Conservation (phyloP, 352 stramenopile genomes). For the Globisporangium acanthophoron region DNA sequence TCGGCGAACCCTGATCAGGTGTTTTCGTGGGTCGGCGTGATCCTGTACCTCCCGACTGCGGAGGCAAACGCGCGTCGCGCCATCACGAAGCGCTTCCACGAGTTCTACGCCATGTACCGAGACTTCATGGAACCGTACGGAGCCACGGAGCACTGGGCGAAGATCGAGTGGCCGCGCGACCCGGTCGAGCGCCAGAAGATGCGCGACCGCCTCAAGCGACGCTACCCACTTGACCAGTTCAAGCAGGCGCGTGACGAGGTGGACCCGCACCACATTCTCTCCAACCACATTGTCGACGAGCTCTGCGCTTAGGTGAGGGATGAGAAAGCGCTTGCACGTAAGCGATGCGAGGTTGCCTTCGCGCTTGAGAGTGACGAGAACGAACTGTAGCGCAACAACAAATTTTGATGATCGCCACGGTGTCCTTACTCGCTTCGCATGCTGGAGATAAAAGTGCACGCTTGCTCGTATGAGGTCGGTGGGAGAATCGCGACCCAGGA, state of each 20-base stretch:
- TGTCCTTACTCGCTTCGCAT: not conserved
- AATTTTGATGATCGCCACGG: not conserved
- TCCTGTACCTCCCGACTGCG: slow-evolving; percentile 92
- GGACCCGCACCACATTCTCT: slow-evolving; percentile 92
- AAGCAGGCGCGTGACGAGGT: slow-evolving; percentile 84
- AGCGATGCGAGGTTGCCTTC: not conserved
- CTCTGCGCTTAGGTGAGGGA: slow-evolving; percentile 31
- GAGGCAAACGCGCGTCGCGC: slow-evolving; percentile 42
- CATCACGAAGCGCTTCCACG: slow-evolving; percentile 91
- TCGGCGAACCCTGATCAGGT: slow-evolving; percentile 58
- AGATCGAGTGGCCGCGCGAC: slow-evolving; percentile 89
- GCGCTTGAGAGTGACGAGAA: not conserved
- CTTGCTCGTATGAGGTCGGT: slow-evolving; percentile 14
- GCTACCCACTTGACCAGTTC: slow-evolving; percentile 90
- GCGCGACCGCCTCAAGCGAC: slow-evolving; percentile 54
- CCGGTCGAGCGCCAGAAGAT: slow-evolving; percentile 41
- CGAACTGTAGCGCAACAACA: not conserved
- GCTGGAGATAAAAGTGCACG: slow-evolving; percentile 10
- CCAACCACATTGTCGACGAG: slow-evolving; percentile 87
- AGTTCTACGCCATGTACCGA: slow-evolving; percentile 90
- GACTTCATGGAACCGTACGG: slow-evolving; percentile 87
- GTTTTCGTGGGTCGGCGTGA: slow-evolving; percentile 97
- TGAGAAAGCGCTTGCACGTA: not conserved
- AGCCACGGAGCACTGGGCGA: slow-evolving; percentile 95
- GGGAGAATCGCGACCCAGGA: slow-evolving; percentile 30